Evolutionary conservation across 2,329 filamentous ascomycete genomes (phyloP).

Genomic region (Hymenoscyphus fructigenus): DNA sequence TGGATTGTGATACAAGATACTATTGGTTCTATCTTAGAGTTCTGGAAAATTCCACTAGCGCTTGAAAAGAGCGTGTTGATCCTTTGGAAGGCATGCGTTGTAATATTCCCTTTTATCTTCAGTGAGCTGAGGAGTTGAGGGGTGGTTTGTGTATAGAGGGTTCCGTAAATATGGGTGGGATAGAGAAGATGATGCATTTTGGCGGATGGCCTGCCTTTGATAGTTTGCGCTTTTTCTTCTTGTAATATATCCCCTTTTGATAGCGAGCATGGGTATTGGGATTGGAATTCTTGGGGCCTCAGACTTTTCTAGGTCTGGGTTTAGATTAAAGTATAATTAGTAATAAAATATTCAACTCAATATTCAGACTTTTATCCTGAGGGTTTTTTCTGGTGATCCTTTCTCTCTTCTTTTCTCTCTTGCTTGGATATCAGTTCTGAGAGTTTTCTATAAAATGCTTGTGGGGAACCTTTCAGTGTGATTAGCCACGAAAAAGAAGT

Average conservation of each 20-base stretch:
- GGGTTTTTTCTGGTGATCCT: too few species aligned
- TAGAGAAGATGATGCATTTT: not conserved
- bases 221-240: not conserved
- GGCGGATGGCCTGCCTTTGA: not conserved
- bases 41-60: constrained; percentile 62
- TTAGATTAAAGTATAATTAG: not conserved
- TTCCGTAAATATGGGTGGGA: not conserved
- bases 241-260: not conserved
- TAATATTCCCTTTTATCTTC: constrained; percentile 81
- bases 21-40: constrained; percentile 48
- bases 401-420: too few species aligned
- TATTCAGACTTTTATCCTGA: too few species aligned
- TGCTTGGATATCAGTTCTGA: too few species aligned
- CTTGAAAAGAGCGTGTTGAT: constrained; percentile 66
- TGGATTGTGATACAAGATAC: constrained; percentile 55
- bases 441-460: too few species aligned
- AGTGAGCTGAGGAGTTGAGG: constrained; percentile 53
- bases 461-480: too few species aligned
- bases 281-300: not conserved
- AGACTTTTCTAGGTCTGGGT: not conserved
- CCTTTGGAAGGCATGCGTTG: constrained; percentile 76
- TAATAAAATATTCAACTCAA: not conserved
- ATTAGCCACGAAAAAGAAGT: too few species aligned
- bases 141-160: not conserved
- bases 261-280: not conserved